Conservation (phyloP, 1,139 yeast species). For the Suhomyces maxii region DNA sequence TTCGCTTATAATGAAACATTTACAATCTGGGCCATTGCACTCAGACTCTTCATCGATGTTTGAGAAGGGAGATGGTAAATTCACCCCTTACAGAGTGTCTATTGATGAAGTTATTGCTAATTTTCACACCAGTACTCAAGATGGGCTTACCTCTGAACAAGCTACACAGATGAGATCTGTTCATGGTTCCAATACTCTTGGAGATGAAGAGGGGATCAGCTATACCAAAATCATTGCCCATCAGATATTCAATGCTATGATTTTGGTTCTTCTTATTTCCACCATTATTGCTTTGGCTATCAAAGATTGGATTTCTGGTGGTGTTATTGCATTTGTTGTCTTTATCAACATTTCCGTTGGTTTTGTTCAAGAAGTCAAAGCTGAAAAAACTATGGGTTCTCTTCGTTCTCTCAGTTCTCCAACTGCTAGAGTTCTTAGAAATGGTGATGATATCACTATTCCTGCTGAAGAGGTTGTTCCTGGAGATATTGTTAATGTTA, state of each 20-base stretch:
- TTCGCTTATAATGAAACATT: background rate
- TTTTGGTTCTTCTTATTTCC: constrained; percentile 35
- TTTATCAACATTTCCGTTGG: constrained; percentile 32
- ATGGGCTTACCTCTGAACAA: constrained; percentile 17
- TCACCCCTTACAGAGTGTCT: constrained; percentile 17
- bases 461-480: constrained; percentile 48
- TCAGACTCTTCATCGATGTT: background rate
- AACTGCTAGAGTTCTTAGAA: constrained; percentile 41
- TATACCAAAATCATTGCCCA: constrained; percentile 31
- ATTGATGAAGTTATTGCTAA: constrained; percentile 13
- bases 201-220: constrained; percentile 29
- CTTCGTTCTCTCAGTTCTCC: constrained; percentile 33
- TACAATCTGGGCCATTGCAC: background rate
- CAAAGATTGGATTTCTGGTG: constrained; percentile 84
- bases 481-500: constrained; percentile 47
- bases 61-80: constrained; percentile 1
- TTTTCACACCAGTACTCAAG: constrained; percentile 14
- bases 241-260: constrained; percentile 41
- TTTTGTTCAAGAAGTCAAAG: constrained; percentile 36
- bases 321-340: constrained; percentile 59
- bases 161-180: constrained; percentile 12
- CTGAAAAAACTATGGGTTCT: constrained; percentile 42
- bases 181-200: constrained; percentile 30
- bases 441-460: constrained; percentile 36
- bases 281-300: constrained; percentile 38